phyloP scores from a whole-genome alignment of 2,329 filamentous ascomycete species.

The Dryadomyces quercus-mongolicae region DNA sequence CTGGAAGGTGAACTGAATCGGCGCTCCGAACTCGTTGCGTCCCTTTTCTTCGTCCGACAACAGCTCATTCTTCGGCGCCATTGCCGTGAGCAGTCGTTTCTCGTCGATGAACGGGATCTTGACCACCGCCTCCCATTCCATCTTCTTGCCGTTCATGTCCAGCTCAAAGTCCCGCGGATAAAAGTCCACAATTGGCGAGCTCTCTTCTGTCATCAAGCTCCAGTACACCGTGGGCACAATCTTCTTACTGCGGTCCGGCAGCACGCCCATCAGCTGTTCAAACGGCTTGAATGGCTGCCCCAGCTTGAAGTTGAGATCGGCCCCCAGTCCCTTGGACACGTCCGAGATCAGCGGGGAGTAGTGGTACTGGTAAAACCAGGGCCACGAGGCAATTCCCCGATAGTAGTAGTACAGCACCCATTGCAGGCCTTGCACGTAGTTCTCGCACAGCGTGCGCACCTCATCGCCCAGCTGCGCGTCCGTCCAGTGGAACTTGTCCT shows the following conservation, averaged over 20 bases:
- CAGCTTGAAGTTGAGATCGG: conserved; percentile 82
- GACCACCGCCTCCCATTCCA: conserved; percentile 98
- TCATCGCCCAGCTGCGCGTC: conserved; percentile 64
- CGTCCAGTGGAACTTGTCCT: conserved; percentile 78
- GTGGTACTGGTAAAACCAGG: conserved; percentile 95
- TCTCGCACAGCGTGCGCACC: conserved; percentile 73
- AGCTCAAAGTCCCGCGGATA: conserved; percentile 94
- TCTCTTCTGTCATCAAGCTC: conserved; percentile 79
- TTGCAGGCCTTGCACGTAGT: conserved; percentile 93
- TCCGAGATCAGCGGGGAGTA: conserved; percentile 93
- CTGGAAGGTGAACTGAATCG: conserved; percentile 84
- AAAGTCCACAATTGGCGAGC: conserved; percentile 93
- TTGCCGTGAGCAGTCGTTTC: conserved; percentile 68
- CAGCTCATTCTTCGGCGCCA: conserved; percentile 70
- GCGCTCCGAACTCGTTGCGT: conserved; percentile 83
- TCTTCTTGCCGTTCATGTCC: conserved; percentile 99
- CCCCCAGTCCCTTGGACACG: conserved; percentile 75
- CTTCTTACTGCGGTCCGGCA: conserved; percentile 93
- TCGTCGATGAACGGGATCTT: conserved; percentile 99
- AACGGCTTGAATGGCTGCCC: conserved; percentile 92
- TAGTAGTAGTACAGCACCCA: conserved; percentile 99
- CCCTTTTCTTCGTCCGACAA: conserved; percentile 67
- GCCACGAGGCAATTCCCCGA: conserved; percentile 91
- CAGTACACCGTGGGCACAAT: conserved; percentile 86
- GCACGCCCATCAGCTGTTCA: conserved; percentile 94